A percentile compares a stretch with the other conserved stretches of the same genome.
Conservation (phyloP, 1,284 basidiomycete species). For the Ceratobasidium sp. region DNA sequence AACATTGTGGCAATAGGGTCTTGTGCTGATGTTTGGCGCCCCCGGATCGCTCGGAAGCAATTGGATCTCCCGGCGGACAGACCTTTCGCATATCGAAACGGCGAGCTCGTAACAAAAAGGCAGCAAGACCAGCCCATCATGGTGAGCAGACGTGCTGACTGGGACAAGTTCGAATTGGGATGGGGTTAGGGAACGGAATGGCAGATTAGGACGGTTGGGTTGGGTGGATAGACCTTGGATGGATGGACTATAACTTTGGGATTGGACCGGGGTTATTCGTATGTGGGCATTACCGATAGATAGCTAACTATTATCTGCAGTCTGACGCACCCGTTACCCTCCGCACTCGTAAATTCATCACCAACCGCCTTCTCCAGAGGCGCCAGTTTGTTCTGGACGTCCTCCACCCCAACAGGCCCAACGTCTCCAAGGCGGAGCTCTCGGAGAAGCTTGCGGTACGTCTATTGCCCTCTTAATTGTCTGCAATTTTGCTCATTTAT, state of each 20-base stretch:
- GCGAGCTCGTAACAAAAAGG: slow-evolving; percentile 42
- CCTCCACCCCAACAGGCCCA: slow-evolving; percentile 94
- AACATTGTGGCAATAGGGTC: neutral
- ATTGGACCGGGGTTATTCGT: slow-evolving; percentile 10
- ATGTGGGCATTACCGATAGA: neutral
- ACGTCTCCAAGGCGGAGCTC: slow-evolving; percentile 93
- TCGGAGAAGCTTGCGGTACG: slow-evolving; percentile 83
- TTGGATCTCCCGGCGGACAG: slow-evolving; percentile 9
- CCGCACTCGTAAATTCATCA: slow-evolving; percentile 99
- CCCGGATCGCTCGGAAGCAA: slow-evolving; percentile 20
- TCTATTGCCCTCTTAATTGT: neutral
- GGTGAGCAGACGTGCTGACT: slow-evolving; percentile 35
- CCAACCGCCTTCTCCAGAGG: slow-evolving; percentile 96
- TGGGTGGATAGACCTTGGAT: slow-evolving; percentile 34
- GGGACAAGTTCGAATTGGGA: neutral
- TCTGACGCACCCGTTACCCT: slow-evolving; percentile 92
- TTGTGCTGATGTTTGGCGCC: slow-evolving; percentile 5
- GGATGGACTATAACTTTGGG: slow-evolving; percentile 10
- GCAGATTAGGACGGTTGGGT: neutral
- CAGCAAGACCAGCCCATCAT: slow-evolving; percentile 38
- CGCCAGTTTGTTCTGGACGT: slow-evolving; percentile 93
- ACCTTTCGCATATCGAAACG: slow-evolving; percentile 17
- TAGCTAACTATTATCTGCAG: slow-evolving; percentile 38
- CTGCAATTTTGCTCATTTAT: neutral
- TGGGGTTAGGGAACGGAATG: neutral